Percentiles rank a stretch among this genome's conserved stretches.
These are phyloP conservation scores for Macadamia integrifolia DNA, from an alignment of 164 flowering plant genomes.

Conservation along the genomic window DNA sequence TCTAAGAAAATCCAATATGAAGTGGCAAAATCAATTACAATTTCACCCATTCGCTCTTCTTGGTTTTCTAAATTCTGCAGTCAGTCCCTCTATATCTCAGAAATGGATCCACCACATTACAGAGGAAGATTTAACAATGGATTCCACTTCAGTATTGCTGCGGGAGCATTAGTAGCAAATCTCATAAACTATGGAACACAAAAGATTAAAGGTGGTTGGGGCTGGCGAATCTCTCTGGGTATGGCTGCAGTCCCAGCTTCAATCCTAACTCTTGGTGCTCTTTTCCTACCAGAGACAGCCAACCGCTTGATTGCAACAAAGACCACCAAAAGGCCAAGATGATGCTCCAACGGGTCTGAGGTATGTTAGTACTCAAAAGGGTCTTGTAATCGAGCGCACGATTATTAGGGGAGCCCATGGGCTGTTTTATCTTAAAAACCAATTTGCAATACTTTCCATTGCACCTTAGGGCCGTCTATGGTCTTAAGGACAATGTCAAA, in stretches of 20 bases:
- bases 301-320: constrained; percentile 20
- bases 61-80: constrained; percentile 22
- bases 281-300: constrained; percentile 30
- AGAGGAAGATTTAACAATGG: constrained; percentile 62
- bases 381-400: too few relatives aligned
- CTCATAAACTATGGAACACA: constrained; percentile 26
- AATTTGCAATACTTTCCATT: too few relatives aligned
- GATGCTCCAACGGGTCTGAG: constrained; percentile 37
- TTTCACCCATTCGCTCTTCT: too few relatives aligned
- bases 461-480: too few relatives aligned
- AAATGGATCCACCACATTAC: constrained; percentile 58
- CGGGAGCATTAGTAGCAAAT: constrained; percentile 31
- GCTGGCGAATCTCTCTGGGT: constrained; percentile 29
- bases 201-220: constrained; percentile 26
- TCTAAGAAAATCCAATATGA: too few relatives aligned
- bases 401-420: too few relatives aligned
- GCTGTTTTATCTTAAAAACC: too few relatives aligned
- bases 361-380: constrained; percentile 7
- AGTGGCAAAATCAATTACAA: too few relatives aligned
- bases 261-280: constrained; percentile 19
- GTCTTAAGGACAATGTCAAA: too few relatives aligned
- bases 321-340: constrained; percentile 13
- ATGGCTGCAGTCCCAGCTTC: constrained; percentile 27
- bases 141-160: constrained; percentile 49
- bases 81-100: constrained; percentile 71